A percentile compares a stretch with the other conserved stretches of the same genome.
Evolutionary conservation across 202 grass and related monocot species (phyloP).

Genomic region (Saccharum hybrid): DNA sequence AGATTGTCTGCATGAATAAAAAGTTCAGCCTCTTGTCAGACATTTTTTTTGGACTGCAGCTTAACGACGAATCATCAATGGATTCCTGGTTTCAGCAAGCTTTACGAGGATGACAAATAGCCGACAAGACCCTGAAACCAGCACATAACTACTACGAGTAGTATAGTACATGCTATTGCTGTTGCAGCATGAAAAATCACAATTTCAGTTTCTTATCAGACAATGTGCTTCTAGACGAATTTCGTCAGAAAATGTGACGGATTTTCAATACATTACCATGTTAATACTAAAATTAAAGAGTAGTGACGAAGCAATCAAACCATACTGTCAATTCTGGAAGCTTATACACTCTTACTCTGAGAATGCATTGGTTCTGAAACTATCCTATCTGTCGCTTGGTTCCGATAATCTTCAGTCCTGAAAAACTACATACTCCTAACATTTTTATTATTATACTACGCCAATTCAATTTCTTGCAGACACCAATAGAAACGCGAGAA

Average conservation of each 20-base stretch:
- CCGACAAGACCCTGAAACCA: neutral
- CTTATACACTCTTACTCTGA: neutral
- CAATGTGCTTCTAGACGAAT: neutral
- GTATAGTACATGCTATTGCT: neutral
- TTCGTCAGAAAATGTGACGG: neutral
- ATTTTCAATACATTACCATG: neutral
- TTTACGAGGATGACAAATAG: neutral
- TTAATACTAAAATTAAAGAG: neutral
- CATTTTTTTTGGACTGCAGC: neutral
- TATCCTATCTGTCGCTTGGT: neutral
- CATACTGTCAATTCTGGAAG: neutral
- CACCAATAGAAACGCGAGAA: neutral
- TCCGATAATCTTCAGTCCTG: neutral
- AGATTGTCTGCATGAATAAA: constrained; percentile 56
- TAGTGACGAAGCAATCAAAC: neutral
- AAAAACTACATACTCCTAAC: neutral
- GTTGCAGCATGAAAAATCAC: neutral
- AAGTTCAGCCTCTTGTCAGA: constrained; percentile 37
- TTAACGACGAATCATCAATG: neutral
- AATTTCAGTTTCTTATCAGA: constrained; percentile 40
- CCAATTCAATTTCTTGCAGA: neutral
- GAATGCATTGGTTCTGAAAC: constrained; percentile 2
- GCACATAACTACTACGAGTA: neutral
- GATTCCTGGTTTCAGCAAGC: neutral
- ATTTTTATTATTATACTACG: neutral